These are phyloP conservation scores for Gymnopilus junonius DNA, from an alignment of 768 basidiomycete genomes.

Conservation along the genomic window DNA sequence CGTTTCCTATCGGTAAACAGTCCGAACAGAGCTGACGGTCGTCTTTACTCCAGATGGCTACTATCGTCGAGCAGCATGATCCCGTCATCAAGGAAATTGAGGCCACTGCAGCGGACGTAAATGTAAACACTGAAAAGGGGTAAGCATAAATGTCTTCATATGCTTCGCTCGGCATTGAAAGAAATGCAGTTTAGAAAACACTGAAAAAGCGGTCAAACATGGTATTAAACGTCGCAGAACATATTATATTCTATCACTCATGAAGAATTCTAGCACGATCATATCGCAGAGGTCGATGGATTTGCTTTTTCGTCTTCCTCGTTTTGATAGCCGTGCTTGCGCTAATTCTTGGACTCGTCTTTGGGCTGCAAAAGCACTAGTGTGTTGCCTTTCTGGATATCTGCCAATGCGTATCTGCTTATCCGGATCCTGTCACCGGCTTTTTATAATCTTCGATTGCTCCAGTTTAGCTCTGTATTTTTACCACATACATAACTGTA, in stretches of 20 bases:
- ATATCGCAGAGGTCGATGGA: slow-evolving; percentile 85
- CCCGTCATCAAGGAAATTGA: slow-evolving; percentile 71
- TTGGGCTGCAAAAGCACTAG: slow-evolving; percentile 28
- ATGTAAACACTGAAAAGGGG: slow-evolving; percentile 74
- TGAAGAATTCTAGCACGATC: slow-evolving; percentile 34
- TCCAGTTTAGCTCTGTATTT: neutral
- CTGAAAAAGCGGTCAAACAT: slow-evolving; percentile 67
- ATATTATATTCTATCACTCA: slow-evolving; percentile 3
- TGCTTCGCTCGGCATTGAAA: slow-evolving; percentile 2
- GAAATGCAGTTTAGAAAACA: slow-evolving; percentile 57
- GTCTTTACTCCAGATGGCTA: slow-evolving; percentile 62
- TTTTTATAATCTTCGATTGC: neutral
- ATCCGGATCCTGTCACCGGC: neutral
- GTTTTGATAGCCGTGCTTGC: slow-evolving; percentile 60
- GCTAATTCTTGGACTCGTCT: slow-evolving; percentile 57
- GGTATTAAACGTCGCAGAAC: slow-evolving; percentile 27
- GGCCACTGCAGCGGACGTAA: slow-evolving; percentile 61
- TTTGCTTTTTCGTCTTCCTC: slow-evolving; percentile 74
- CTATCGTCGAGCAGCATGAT: slow-evolving; percentile 80
- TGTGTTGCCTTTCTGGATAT: neutral
- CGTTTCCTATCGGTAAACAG: slow-evolving; percentile 17
- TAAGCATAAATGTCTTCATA: slow-evolving; percentile 36
- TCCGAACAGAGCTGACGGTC: neutral
- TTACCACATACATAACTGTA: neutral
- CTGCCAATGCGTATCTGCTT: neutral